Evolutionary conservation across 306 rosid genomes (phyloP), one percentile per base, ranked within the genome.

Genomic region (Medicago arabica): DNA sequence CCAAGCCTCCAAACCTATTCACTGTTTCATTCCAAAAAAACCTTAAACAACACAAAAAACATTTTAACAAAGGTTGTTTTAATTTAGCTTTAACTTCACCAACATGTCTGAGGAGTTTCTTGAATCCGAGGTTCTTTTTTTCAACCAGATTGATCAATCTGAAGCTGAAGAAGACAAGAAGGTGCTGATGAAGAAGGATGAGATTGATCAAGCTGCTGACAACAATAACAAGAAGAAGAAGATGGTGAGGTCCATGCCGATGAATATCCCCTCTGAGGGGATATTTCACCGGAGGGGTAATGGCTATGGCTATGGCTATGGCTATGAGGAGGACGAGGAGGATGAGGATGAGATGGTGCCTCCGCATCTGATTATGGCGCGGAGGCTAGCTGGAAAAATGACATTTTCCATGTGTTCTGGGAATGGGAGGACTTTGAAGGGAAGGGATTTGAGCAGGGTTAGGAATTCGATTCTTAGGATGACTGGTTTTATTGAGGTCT

Each of bases 401-500:
- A 91, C 90, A 0, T 89, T 81, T 67, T 95, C 97, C 0, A 85
- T 95, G 6, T 85, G 92, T 44, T 78, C 90, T 0, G 99, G 99
- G 3, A 82, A 87, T 34, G 99, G 99, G 19, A 78, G 99, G 77
- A 90, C 99, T 1, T 88, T 95, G 15, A 95, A 95, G 67, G 99
- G 99, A 3, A 64, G 99, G 11, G 97, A 92, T 80, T 89, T 95
- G 86, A 87, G 97, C 39, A 84, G 80, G 40, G 97, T 95, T 62
- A 80, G 99, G 78, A 95, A 95, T 60, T 87, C 96, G 0, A 80
- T 95, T 82, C 97, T 92, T 4, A 80, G 93, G 73, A 85, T 95
- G 97, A 95, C 99, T 4, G 99, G 99, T 0, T 95, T 95, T 77
- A 81, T 95, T 21, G 98, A 94, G 74, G 82, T 72, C 2, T 74